Conservation (phyloP, 495 filamentous ascomycete species). For the Oleoguttula mirabilis region DNA sequence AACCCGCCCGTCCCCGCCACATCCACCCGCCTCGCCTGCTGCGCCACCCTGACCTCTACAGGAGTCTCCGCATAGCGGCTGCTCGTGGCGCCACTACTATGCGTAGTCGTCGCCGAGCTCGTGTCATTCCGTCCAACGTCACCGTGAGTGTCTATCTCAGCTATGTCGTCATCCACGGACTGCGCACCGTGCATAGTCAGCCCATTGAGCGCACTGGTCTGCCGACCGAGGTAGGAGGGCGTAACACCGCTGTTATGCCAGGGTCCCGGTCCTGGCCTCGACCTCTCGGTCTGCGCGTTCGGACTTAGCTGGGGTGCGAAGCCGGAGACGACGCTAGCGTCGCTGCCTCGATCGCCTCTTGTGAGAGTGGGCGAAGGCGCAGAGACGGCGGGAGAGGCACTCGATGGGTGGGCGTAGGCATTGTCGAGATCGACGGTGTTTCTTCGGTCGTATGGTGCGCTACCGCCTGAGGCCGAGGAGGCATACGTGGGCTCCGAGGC, state of each 20-base stretch:
- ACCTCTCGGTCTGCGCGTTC: too few relatives aligned
- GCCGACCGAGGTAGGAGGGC: constrained; percentile 11
- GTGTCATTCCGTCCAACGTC: constrained; percentile 9
- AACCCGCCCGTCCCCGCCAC: constrained; percentile 10
- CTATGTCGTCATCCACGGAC: not conserved
- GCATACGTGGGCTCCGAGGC: not conserved
- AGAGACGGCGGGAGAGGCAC: constrained; percentile 3
- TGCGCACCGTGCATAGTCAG: constrained; percentile 20
- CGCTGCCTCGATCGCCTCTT: too few relatives aligned
- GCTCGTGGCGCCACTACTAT: not conserved
- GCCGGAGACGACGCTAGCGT: too few relatives aligned
- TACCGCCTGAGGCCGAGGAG: too few relatives aligned
- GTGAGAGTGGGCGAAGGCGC: constrained; percentile 1
- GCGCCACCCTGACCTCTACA: constrained; percentile 7
- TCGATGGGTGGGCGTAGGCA: constrained; percentile 3
- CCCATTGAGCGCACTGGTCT: constrained; percentile 9
- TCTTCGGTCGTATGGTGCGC: constrained; percentile 2
- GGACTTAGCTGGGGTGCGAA: too few relatives aligned
- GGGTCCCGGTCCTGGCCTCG: constrained; percentile 9
- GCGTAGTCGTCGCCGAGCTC: not conserved
- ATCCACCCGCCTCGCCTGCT: constrained; percentile 3
- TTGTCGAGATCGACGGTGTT: constrained; percentile 9
- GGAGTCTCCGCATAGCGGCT: constrained; percentile 6
- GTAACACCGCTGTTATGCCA: constrained; percentile 8
- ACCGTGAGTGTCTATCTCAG: constrained; percentile 13